phyloP scores from a whole-genome alignment of 331 rosid genomes.

The Arachis monticola region DNA sequence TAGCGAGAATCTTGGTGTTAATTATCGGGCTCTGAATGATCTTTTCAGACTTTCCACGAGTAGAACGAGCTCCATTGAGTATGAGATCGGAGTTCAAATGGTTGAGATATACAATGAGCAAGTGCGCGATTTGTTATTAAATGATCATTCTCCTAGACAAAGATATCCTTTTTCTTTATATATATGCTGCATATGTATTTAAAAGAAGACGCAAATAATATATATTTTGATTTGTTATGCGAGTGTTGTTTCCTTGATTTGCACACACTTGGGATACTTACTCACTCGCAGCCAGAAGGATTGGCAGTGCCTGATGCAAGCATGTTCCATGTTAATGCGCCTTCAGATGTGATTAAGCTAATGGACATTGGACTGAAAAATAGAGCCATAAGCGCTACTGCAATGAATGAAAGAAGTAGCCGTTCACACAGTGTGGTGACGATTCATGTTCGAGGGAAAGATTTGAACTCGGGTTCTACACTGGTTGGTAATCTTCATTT shows the following conservation, averaged over 20 bases:
- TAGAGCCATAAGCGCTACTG: conserved; percentile 81
- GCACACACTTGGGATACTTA: conserved; percentile 97
- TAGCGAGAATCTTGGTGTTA: conserved; percentile 76
- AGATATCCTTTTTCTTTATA: conserved; percentile 70
- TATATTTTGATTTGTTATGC: neutral
- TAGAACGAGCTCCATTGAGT: conserved; percentile 53
- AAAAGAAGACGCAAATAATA: no score
- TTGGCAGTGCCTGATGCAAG: conserved; percentile 93
- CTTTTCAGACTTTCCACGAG: conserved; percentile 64
- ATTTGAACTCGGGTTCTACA: conserved; percentile 64
- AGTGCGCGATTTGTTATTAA: conserved; percentile 83
- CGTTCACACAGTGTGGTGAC: conserved; percentile 97
- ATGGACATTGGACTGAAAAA: conserved; percentile 79
- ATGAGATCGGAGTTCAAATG: conserved; percentile 85
- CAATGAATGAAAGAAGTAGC: conserved; percentile 93
- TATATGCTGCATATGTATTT: no score
- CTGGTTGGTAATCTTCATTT: conserved; percentile 82
- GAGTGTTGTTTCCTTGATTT: conserved; percentile 70
- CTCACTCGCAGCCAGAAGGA: conserved; percentile 67
- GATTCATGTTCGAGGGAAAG: conserved; percentile 79
- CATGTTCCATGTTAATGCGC: conserved; percentile 72
- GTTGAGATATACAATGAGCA: conserved; percentile 94
- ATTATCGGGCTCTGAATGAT: conserved; percentile 84
- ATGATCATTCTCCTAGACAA: conserved; percentile 52
- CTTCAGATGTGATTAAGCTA: conserved; percentile 71